Base-by-base conservation (phyloP, 2,329 filamentous ascomycete genomes). In the Epichloe amarillans region DNA sequence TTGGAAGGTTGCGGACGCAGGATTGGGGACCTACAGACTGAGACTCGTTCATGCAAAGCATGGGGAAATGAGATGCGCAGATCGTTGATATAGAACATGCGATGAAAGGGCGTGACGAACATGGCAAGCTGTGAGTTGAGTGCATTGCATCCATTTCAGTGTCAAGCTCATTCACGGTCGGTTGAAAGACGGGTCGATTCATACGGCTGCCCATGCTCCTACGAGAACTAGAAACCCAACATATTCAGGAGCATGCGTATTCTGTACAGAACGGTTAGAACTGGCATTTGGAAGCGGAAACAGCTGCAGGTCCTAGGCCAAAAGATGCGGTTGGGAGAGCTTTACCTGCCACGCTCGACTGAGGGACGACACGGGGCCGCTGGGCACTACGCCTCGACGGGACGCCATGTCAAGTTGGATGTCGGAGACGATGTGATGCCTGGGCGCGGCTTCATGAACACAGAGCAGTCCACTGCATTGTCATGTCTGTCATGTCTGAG, bases 41-140 rank as follows among this genome's bases (percentile, higher is more conserved):
- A 75, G 0, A 98, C 93, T 55, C 89, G 80, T 67, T 98, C 90
- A 47, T 84, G 69, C 51, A 84, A 75, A 21, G 93, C 88, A 68
- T 95, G 86, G 0, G 93, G 93, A 62, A 85, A 96, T 56, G 88
- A 83, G 53, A 97, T 88, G 47, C 81, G 74, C 23, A 86, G 76
- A 64, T 97, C 88, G 64, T 89, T 86, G 55, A 97, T 78, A 56
- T 81, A 86, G 70, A 98, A 97, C 80, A 96, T 86, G 69, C 88
- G 88, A 66, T 97, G 89, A 65, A 97, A 97, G 0, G 93, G 93
- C 54, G 84, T 82, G 59, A 87, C 76, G 45, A 67, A 62, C 15
- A 61, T 46, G 26, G 58, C 57, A 46, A 61, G 60, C 66, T 67
- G 17, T 3, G 26, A n/a, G 5, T 26, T 12, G 46, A 21, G 36